These are phyloP conservation scores for Yamadazyma blattariae DNA, from an alignment of 1,139 yeast species.

Conservation along the genomic window DNA sequence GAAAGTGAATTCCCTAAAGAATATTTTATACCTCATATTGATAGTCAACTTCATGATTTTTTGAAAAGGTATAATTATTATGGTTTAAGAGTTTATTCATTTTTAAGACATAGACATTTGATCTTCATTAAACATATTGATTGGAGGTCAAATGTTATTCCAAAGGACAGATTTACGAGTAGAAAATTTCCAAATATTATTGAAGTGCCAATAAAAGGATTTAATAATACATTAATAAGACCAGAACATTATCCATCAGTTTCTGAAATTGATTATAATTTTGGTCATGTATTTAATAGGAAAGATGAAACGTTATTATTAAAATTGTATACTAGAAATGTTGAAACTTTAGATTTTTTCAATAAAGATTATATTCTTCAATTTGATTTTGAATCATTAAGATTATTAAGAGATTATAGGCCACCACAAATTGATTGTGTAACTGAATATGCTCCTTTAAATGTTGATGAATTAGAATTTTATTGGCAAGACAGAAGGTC, in stretches of 20 bases:
- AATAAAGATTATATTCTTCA: constrained; percentile 20
- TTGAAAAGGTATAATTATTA: constrained; percentile 27
- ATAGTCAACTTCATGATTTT: constrained; percentile 13
- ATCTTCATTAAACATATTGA: constrained; percentile 18
- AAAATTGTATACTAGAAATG: constrained; percentile 24
- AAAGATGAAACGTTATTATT: constrained; percentile 23
- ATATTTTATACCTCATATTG: constrained; percentile 15
- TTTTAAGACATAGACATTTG: constrained; percentile 21
- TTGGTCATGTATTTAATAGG: constrained; percentile 17
- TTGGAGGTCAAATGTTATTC: constrained; percentile 14
- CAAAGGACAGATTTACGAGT: constrained; percentile 15
- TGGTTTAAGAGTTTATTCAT: constrained; percentile 25
- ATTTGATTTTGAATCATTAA: constrained; percentile 24
- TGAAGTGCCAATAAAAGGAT: constrained; percentile 26
- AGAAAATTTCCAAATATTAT: constrained; percentile 16
- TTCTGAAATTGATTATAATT: constrained; percentile 1
- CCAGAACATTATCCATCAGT: constrained; percentile 33
- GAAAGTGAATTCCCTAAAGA: constrained; percentile 10
- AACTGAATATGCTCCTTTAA: constrained; percentile 7
- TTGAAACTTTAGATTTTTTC: constrained; percentile 27
- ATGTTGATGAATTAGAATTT: constrained; percentile 10
- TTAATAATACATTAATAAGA: constrained; percentile 26
- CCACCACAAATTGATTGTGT: constrained; percentile 13
- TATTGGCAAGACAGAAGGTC: constrained; percentile 12
- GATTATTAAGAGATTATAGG: constrained; percentile 28